A percentile compares a stretch with the other conserved stretches of the same genome.
These are phyloP conservation scores for Nakazawaea holstii DNA, from an alignment of 805 yeast species.

Conservation along the genomic window DNA sequence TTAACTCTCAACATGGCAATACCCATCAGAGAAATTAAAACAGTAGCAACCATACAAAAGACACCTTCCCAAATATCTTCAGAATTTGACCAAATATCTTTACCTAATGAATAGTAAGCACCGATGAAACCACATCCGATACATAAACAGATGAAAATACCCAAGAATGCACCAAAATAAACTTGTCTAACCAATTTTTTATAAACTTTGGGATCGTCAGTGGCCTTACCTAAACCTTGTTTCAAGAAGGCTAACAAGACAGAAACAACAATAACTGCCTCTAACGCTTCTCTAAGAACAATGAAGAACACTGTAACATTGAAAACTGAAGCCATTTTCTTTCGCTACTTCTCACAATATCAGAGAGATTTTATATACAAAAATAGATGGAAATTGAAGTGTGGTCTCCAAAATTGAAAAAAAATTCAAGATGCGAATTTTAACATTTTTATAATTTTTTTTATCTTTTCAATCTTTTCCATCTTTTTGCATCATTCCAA, in stretches of 20 bases:
- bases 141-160: conserved; percentile 72
- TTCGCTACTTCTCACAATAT: neutral
- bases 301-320: conserved; percentile 78
- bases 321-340: conserved; percentile 50
- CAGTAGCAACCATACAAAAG: conserved; percentile 83
- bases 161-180: conserved; percentile 75
- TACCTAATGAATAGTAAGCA: conserved; percentile 75
- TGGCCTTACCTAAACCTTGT: conserved; percentile 65
- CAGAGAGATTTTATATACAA: neutral
- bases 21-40: conserved; percentile 91
- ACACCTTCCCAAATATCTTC: conserved; percentile 98
- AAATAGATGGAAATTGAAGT: conserved; percentile 2
- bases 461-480: neutral
- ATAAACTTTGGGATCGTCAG: conserved; percentile 37
- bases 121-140: conserved; percentile 95
- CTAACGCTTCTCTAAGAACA: conserved; percentile 89
- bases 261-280: conserved; percentile 88
- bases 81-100: conserved; percentile 78
- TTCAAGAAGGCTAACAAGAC: conserved; percentile 87
- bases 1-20: conserved; percentile 93
- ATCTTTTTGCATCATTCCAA: neutral
- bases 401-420: neutral
- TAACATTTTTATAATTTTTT: neutral
- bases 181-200: conserved; percentile 69
- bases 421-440: neutral